Evolutionary conservation across 352 stramenopile species (phyloP).

Genomic region (Pythium grandisporangium): DNA sequence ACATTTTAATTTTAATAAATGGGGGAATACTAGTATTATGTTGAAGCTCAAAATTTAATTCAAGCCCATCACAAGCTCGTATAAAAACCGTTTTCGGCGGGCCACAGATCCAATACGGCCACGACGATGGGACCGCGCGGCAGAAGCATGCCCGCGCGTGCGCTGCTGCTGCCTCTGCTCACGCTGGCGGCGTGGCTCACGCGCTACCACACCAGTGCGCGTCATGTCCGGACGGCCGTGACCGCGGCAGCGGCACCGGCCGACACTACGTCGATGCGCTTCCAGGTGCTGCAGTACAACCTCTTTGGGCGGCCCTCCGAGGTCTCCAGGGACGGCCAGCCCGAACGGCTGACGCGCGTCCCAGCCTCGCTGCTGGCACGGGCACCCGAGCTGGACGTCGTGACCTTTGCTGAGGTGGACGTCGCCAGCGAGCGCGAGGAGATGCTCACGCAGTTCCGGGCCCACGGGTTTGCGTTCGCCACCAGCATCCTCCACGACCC

Average conservation of each 20-base stretch:
- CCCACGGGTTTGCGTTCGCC: constrained; percentile 43
- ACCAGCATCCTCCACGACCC: constrained; percentile 67
- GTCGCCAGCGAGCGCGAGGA: constrained; percentile 29
- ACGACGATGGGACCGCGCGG: too few species aligned
- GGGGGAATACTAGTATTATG: too few species aligned
- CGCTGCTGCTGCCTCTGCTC: too few species aligned
- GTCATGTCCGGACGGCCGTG: too few species aligned
- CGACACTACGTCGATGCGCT: constrained; percentile 5
- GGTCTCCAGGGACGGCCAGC: constrained; percentile 65
- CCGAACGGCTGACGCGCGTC: constrained; percentile 49
- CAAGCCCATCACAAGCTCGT: too few species aligned
- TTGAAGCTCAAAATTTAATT: too few species aligned
- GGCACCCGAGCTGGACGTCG: constrained; percentile 49
- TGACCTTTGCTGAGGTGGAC: constrained; percentile 73
- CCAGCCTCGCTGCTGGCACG: constrained; percentile 35
- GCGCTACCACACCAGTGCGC: too few species aligned
- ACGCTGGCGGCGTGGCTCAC: too few species aligned
- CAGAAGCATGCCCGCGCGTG: too few species aligned
- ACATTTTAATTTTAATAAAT: too few species aligned
- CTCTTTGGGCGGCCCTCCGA: constrained; percentile 62
- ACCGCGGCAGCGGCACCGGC: background rate
- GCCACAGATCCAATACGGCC: too few species aligned
- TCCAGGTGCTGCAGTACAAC: constrained; percentile 54
- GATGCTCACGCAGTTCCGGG: constrained; percentile 55
- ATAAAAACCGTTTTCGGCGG: too few species aligned